phyloP scores from a whole-genome alignment of 805 yeast species.

The Millerago galiae region DNA sequence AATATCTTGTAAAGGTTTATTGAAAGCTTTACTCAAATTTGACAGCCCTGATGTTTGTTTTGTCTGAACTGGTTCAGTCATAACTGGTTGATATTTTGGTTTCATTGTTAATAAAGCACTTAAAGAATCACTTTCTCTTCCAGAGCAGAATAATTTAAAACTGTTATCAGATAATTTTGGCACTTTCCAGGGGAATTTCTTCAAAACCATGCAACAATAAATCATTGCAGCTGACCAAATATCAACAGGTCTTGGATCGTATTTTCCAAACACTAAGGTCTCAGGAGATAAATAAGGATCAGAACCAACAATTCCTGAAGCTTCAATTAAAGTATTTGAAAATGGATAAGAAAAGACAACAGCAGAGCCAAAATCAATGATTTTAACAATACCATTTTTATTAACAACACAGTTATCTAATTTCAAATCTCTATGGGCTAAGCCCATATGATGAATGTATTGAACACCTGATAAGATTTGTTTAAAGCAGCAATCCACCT shows the following conservation, averaged over 20 bases:
- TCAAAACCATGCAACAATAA: conserved; percentile 85
- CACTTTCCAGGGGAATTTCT: conserved; percentile 92
- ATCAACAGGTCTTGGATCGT: conserved; percentile 91
- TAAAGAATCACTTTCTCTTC: conserved; percentile 61
- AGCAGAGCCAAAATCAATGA: conserved; percentile 91
- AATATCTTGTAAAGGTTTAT: conserved; percentile 19
- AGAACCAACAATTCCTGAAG: conserved; percentile 81
- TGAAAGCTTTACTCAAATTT: conserved; percentile 22
- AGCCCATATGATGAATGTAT: conserved; percentile 77
- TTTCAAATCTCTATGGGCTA: conserved; percentile 88
- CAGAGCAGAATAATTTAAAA: conserved; percentile 74
- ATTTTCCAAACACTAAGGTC: conserved; percentile 73
- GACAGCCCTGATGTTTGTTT: conserved; percentile 18
- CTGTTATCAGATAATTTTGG: conserved; percentile 78
- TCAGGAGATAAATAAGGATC: conserved; percentile 93
- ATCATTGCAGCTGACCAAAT: conserved; percentile 91
- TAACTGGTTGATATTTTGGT: conserved; percentile 39
- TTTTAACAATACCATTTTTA: conserved; percentile 73
- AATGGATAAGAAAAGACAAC: conserved; percentile 89
- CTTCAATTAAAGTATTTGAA: conserved; percentile 61
- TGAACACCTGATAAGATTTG: conserved; percentile 76
- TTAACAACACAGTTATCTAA: conserved; percentile 89
- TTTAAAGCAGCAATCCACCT: conserved; percentile 83
- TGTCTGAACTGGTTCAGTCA: conserved; percentile 12
- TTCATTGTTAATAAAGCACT: conserved; percentile 52